A percentile compares a stretch with the other conserved stretches of the same genome.
These are phyloP conservation scores for Macrophomina tecta DNA, from an alignment of 2,329 filamentous ascomycete genomes.

Conservation along the genomic window DNA sequence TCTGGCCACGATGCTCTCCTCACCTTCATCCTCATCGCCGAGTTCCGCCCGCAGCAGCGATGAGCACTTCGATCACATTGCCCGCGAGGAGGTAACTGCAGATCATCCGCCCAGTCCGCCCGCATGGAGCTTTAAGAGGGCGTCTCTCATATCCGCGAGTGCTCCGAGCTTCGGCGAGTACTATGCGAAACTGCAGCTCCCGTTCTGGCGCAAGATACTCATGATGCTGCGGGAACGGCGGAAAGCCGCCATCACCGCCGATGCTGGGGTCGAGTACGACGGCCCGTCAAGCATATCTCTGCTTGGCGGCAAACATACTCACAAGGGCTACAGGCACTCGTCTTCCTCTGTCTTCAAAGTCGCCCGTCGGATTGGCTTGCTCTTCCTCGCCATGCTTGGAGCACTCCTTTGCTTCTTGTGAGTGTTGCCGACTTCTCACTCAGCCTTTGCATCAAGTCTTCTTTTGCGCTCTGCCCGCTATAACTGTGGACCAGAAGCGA, in stretches of 20 bases:
- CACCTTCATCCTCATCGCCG: constrained; percentile 9
- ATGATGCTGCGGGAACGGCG: constrained; percentile 39
- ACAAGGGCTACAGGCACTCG: background rate
- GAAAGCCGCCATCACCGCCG: background rate
- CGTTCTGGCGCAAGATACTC: constrained; percentile 39
- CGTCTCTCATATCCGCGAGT: constrained; percentile 1
- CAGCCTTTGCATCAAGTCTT: too few relatives aligned
- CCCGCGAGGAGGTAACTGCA: constrained; percentile 15
- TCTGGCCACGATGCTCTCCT: constrained; percentile 18
- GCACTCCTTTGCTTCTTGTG: constrained; percentile 42
- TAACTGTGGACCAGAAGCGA: too few relatives aligned
- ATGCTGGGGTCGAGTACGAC: constrained; percentile 1
- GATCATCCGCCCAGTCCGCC: background rate
- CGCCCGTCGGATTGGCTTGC: constrained; percentile 30
- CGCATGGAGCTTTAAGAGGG: background rate
- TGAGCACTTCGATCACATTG: constrained; percentile 18
- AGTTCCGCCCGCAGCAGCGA: constrained; percentile 14
- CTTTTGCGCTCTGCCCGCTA: too few relatives aligned
- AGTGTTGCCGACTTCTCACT: constrained; percentile 29
- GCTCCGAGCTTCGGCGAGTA: constrained; percentile 20
- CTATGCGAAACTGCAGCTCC: constrained; percentile 7
- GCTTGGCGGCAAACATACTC: background rate
- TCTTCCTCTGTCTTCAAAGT: background rate
- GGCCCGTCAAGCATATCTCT: constrained; percentile 8
- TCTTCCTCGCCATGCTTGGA: constrained; percentile 33